Conservation (phyloP, 768 basidiomycete genomes). For the Fomitopsis serialis region DNA sequence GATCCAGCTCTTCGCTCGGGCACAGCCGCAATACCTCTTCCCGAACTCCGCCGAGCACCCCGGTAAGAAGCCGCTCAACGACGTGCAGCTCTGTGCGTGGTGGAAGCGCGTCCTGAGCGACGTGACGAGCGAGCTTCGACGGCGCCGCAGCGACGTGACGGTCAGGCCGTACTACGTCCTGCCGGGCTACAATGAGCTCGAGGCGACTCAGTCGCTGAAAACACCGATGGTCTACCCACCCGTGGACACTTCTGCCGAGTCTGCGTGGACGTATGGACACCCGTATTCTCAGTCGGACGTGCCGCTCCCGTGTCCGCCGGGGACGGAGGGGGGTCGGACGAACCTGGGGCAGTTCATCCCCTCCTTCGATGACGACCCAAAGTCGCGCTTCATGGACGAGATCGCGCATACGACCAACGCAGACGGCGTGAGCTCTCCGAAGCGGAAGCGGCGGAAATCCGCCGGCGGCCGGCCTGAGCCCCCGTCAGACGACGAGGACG, state of each 20-base stretch:
- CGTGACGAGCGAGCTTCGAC: conserved; percentile 40
- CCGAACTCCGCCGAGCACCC: conserved; percentile 72
- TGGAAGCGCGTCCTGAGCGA: conserved; percentile 76
- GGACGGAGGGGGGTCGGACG: conserved; percentile 20
- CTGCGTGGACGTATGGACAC: conserved; percentile 72
- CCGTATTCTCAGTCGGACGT: conserved; percentile 51
- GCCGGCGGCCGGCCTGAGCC: conserved; percentile 3
- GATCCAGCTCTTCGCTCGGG: conserved; percentile 87
- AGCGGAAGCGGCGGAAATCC: conserved; percentile 50
- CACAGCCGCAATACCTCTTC: conserved; percentile 91
- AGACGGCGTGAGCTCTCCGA: conserved; percentile 54
- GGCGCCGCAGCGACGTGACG: conserved; percentile 20
- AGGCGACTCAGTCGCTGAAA: conserved; percentile 58
- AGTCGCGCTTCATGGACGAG: conserved; percentile 90
- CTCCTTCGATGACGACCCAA: conserved; percentile 94
- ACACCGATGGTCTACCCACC: conserved; percentile 22
- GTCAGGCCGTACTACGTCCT: conserved; percentile 55
- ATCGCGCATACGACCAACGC: conserved; percentile 68
- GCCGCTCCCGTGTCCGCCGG: conserved; percentile 44
- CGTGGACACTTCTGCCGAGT: conserved; percentile 10
- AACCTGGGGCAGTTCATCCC: conserved; percentile 78
- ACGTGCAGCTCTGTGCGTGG: conserved; percentile 83
- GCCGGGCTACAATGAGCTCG: conserved; percentile 63
- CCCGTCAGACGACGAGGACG: conserved; percentile 12
- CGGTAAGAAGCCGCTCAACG: conserved; percentile 71